Evolutionary conservation across 2,329 filamentous ascomycete species (phyloP).

Genomic region (Pyrenophora tritici-repentis): DNA sequence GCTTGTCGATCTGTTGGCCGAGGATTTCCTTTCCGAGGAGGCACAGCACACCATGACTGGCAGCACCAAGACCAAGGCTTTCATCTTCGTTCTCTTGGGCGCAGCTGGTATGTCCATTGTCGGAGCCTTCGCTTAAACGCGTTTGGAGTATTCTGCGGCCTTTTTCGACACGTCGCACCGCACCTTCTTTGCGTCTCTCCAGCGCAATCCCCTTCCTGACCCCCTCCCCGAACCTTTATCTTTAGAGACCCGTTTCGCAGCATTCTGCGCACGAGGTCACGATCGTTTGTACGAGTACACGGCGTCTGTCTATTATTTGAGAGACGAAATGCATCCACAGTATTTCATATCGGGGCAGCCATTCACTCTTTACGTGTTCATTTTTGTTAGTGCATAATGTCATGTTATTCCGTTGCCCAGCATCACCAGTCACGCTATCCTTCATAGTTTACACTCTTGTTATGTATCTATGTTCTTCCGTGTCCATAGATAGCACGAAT

Average conservation of each 20-base stretch:
- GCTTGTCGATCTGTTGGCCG: constrained; percentile 66
- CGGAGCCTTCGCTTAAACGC: constrained; percentile 9
- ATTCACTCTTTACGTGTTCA: constrained; percentile 42
- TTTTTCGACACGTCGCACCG: neutral
- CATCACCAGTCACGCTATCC: constrained; percentile 18
- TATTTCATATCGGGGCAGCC: constrained; percentile 36
- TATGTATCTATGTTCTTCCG: neutral
- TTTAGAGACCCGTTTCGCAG: no score
- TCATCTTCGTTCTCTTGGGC: constrained; percentile 49
- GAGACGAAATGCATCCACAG: constrained; percentile 19
- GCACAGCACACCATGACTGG: constrained; percentile 54
- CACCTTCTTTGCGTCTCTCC: no score
- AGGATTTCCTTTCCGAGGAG: constrained; percentile 65
- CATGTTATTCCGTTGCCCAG: constrained; percentile 46
- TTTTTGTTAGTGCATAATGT: constrained; percentile 38
- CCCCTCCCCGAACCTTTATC: no score
- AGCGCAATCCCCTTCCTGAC: no score
- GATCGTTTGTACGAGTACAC: constrained; percentile 21
- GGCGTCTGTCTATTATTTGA: no score
- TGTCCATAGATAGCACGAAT: no score
- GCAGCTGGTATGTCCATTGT: constrained; percentile 44
- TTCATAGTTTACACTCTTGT: neutral
- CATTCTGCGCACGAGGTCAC: constrained; percentile 3
- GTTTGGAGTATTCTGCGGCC: no score
- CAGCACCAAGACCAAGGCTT: constrained; percentile 60